Conservation (phyloP, 2,329 filamentous ascomycete species). For the Arthrobotrys iridis region DNA sequence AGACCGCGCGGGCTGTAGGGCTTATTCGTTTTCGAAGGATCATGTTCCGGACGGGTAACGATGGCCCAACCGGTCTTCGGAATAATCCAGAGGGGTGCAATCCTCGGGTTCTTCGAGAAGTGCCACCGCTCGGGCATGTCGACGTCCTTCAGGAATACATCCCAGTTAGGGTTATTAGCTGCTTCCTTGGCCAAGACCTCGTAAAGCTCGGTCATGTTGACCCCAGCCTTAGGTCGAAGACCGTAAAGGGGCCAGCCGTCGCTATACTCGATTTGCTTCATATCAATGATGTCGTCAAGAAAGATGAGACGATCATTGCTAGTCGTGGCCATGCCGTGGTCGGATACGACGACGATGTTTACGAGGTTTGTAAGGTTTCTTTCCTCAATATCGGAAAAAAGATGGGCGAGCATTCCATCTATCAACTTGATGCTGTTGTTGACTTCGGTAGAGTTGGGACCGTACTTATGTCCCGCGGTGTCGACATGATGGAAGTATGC, state of each 20-base stretch:
- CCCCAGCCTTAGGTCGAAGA: constrained; percentile 74
- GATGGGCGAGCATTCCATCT: constrained; percentile 79
- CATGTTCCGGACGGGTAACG: constrained; percentile 80
- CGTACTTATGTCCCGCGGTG: constrained; percentile 83
- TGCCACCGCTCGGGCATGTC: constrained; percentile 95
- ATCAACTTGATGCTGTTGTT: constrained; percentile 78
- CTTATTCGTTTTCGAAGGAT: constrained; percentile 70
- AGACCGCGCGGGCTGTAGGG: constrained; percentile 81
- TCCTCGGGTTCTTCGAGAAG: constrained; percentile 85
- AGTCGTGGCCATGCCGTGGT: constrained; percentile 98
- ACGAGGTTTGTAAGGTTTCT: constrained; percentile 89
- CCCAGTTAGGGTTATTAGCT: constrained; percentile 74
- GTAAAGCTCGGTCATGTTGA: constrained; percentile 75
- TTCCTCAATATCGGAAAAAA: constrained; percentile 79
- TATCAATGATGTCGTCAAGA: constrained; percentile 86
- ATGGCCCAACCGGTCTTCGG: constrained; percentile 94
- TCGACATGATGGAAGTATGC: constrained; percentile 96
- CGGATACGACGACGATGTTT: constrained; percentile 94
- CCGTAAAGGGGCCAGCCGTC: constrained; percentile 96
- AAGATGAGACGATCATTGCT: constrained; percentile 82
- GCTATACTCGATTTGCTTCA: constrained; percentile 78
- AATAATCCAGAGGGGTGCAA: constrained; percentile 93
- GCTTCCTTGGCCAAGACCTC: constrained; percentile 62
- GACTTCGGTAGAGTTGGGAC: constrained; percentile 95
- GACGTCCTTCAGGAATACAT: constrained; percentile 85